phyloP scores from a whole-genome alignment of 257 asterid genomes.

The Penstemon barbatus region DNA sequence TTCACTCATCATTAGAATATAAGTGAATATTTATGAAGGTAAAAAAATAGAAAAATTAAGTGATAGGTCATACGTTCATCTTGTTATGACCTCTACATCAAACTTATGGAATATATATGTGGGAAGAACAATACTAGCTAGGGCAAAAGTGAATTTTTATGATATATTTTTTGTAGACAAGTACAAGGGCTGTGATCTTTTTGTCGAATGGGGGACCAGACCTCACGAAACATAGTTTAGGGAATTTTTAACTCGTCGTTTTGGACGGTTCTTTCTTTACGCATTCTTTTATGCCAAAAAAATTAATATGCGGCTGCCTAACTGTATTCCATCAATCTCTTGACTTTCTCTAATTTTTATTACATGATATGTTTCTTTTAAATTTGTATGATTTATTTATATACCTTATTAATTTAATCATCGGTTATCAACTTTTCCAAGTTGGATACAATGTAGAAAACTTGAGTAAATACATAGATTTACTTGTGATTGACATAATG shows the following conservation, averaged over 20 bases:
- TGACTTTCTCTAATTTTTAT: not conserved
- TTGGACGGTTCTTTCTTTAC: conserved; percentile 17
- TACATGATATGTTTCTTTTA: not conserved
- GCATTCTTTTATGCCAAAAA: not conserved
- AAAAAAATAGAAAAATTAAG: not conserved
- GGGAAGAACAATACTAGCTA: not conserved
- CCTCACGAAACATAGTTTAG: conserved; percentile 18
- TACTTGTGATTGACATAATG: too few species aligned
- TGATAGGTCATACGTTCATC: not conserved
- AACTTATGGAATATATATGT: not conserved
- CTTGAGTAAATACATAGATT: too few species aligned
- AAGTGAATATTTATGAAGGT: too few species aligned
- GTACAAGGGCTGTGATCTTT: conserved; percentile 19
- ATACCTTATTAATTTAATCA: too few species aligned
- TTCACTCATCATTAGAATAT: too few species aligned
- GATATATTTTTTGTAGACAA: not conserved
- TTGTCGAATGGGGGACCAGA: conserved; percentile 29
- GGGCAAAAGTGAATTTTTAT: not conserved
- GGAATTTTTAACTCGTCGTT: not conserved
- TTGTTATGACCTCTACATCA: not conserved
- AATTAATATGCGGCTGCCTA: conserved; percentile 20
- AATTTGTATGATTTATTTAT: too few species aligned
- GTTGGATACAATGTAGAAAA: too few species aligned
- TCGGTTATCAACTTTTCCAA: too few species aligned
- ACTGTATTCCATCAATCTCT: conserved; percentile 28